These are phyloP conservation scores for Pichia sp. DNA, from an alignment of 1,139 yeast genomes.

Conservation along the genomic window DNA sequence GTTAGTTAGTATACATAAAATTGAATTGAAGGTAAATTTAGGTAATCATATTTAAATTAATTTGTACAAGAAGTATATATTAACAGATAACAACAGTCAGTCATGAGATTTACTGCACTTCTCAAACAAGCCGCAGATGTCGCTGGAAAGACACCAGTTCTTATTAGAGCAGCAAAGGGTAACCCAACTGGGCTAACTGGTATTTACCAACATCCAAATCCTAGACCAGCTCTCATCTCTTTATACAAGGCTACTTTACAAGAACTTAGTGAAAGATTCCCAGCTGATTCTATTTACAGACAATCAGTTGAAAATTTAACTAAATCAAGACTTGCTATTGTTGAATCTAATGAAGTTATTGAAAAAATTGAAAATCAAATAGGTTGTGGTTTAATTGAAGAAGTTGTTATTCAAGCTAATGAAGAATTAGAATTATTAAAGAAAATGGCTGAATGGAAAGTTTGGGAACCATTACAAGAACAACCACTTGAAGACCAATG, in stretches of 20 bases:
- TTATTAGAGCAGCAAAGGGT: slow-evolving; percentile 62
- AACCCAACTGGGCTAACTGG: slow-evolving; percentile 80
- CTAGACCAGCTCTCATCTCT: slow-evolving; percentile 71
- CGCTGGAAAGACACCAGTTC: slow-evolving; percentile 35
- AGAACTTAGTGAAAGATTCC: slow-evolving; percentile 54
- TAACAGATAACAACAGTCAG: background rate
- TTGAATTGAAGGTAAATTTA: too few relatives aligned
- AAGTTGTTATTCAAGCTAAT: slow-evolving; percentile 73
- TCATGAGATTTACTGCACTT: slow-evolving; percentile 36
- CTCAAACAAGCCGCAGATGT: slow-evolving; percentile 37
- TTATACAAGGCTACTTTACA: slow-evolving; percentile 65
- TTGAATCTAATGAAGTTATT: slow-evolving; percentile 55
- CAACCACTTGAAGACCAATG: slow-evolving; percentile 69
- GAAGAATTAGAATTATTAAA: slow-evolving; percentile 70
- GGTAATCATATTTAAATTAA: too few relatives aligned
- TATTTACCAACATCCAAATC: slow-evolving; percentile 71
- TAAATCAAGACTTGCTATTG: slow-evolving; percentile 60
- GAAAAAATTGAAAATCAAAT: slow-evolving; percentile 67
- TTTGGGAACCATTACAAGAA: slow-evolving; percentile 62
- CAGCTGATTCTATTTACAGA: slow-evolving; percentile 65
- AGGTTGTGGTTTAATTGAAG: slow-evolving; percentile 83
- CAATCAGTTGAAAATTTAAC: slow-evolving; percentile 73
- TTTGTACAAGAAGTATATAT: too few relatives aligned
- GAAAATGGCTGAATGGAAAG: slow-evolving; percentile 61
- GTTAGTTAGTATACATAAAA: too few relatives aligned